Percentiles rank a stretch among this genome's conserved stretches.
Conservation (phyloP, 2,329 filamentous ascomycete genomes). For the Phialophora chinensis region DNA sequence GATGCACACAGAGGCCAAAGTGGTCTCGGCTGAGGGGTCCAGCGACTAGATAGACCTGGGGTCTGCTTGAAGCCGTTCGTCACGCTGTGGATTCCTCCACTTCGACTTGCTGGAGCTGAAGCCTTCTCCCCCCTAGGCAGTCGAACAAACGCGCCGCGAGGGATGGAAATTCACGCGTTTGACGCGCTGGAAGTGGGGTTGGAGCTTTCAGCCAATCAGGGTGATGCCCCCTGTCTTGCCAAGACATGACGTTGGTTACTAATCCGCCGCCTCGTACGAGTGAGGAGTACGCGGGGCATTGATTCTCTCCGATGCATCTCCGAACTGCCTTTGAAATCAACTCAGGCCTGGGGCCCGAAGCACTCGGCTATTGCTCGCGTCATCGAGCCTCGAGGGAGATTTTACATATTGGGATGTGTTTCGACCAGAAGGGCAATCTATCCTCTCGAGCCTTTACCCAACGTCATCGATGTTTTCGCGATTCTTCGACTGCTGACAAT, state of each 20-base stretch:
- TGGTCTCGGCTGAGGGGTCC: neutral
- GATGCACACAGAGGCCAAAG: neutral
- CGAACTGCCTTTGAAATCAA: slow-evolving; percentile 23
- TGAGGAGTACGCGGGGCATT: neutral
- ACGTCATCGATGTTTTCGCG: slow-evolving; percentile 17
- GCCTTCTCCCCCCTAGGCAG: neutral
- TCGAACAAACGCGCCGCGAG: slow-evolving; percentile 11
- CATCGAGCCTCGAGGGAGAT: slow-evolving; percentile 4
- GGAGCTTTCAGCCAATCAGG: slow-evolving; percentile 2
- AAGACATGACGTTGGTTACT: slow-evolving; percentile 8
- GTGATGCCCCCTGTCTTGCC: neutral
- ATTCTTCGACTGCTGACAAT: slow-evolving; percentile 25
- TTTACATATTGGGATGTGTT: neutral
- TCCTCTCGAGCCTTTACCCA: neutral
- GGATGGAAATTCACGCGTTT: slow-evolving; percentile 13
- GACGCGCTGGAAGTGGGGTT: slow-evolving; percentile 15
- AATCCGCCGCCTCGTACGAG: neutral
- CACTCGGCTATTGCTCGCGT: slow-evolving; percentile 9
- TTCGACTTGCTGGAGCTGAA: slow-evolving; percentile 6
- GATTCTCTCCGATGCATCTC: slow-evolving; percentile 8
- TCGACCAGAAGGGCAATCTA: slow-evolving; percentile 6
- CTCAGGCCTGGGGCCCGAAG: neutral
- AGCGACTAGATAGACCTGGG: neutral
- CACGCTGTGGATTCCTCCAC: neutral
- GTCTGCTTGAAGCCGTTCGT: neutral